Evolutionary conservation across 176 grass and related monocot species (phyloP).

Genomic region (Typha latifolia): DNA sequence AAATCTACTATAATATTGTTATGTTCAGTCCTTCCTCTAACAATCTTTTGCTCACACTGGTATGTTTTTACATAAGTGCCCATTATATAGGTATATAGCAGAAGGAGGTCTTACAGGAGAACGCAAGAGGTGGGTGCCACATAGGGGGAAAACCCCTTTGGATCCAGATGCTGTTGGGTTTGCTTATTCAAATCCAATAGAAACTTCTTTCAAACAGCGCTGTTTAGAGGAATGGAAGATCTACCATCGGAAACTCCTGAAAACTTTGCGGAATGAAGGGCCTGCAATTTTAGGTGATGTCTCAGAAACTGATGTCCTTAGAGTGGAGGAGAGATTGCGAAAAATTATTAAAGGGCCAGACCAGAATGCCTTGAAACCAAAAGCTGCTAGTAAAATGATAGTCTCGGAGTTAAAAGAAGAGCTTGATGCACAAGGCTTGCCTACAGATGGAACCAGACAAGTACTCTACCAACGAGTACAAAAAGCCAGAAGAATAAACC

Average conservation of each 20-base stretch:
- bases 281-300: slow-evolving; percentile 78
- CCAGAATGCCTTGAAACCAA: slow-evolving; percentile 77
- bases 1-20: not conserved
- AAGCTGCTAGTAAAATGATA: slow-evolving; percentile 99
- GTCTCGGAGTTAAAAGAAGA: slow-evolving; percentile 87
- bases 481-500: slow-evolving; percentile 95
- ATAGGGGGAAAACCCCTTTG: slow-evolving; percentile 74
- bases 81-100: slow-evolving; percentile 64
- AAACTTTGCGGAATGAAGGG: slow-evolving; percentile 75
- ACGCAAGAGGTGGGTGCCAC: slow-evolving; percentile 96
- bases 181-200: slow-evolving; percentile 83
- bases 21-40: not conserved
- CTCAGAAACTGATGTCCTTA: slow-evolving; percentile 58
- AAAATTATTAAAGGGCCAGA: slow-evolving; percentile 60
- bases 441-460: slow-evolving; percentile 86
- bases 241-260: slow-evolving; percentile 67
- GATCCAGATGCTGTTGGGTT: slow-evolving; percentile 92
- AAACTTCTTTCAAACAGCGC: slow-evolving; percentile 81
- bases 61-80: slow-evolving; percentile 10
- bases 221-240: slow-evolving; percentile 73
- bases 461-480: slow-evolving; percentile 97
- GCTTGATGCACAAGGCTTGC: slow-evolving; percentile 89
- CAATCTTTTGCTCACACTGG: slow-evolving; percentile 1
- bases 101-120: slow-evolving; percentile 97
- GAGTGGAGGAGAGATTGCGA: slow-evolving; percentile 67